These are phyloP conservation scores for Passalora sequoiae DNA, from an alignment of 2,329 filamentous ascomycete genomes.

Conservation along the genomic window DNA sequence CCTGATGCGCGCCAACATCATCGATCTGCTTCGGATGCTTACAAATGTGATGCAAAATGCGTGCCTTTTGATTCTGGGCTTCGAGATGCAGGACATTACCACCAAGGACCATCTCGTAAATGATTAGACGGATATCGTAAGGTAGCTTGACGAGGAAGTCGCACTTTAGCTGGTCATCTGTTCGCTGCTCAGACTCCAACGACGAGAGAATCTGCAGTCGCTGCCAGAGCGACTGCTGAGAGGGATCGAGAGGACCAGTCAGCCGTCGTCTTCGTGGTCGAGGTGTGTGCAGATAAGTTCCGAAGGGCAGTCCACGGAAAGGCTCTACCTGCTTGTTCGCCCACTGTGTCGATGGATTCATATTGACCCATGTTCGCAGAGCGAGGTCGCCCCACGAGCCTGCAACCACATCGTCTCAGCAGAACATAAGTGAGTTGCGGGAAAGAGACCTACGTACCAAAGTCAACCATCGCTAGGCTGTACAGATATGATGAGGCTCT, in stretches of 20 bases:
- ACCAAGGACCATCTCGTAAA: slow-evolving; percentile 32
- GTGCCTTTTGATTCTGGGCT: slow-evolving; percentile 22
- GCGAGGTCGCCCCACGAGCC: slow-evolving; percentile 31
- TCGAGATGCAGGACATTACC: slow-evolving; percentile 28
- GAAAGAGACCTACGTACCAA: too few species aligned
- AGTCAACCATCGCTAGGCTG: slow-evolving; percentile 15
- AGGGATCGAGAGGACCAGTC: slow-evolving; percentile 25
- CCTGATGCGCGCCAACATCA: slow-evolving; percentile 21
- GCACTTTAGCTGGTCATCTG: slow-evolving; percentile 23
- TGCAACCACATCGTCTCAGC: too few species aligned
- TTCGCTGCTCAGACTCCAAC: slow-evolving; percentile 21
- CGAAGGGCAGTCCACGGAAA: slow-evolving; percentile 31
- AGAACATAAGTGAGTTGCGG: too few species aligned
- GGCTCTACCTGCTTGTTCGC: slow-evolving; percentile 30
- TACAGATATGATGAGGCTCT: slow-evolving; percentile 2
- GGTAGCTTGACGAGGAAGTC: slow-evolving; percentile 27
- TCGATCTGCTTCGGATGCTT: slow-evolving; percentile 24
- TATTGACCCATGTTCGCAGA: slow-evolving; percentile 25
- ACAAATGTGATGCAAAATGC: slow-evolving; percentile 28
- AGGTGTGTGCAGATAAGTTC: slow-evolving; percentile 26
- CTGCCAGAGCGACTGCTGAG: slow-evolving; percentile 24
- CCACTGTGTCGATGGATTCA: slow-evolving; percentile 32
- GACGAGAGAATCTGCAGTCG: slow-evolving; percentile 23
- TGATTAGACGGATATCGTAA: slow-evolving; percentile 31
- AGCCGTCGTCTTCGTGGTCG: slow-evolving; percentile 27